A percentile compares a stretch with the other conserved stretches of the same genome.
phyloP scores from a whole-genome alignment of 1,284 basidiomycete genomes.

The Cutaneotrichosporon sp. region DNA sequence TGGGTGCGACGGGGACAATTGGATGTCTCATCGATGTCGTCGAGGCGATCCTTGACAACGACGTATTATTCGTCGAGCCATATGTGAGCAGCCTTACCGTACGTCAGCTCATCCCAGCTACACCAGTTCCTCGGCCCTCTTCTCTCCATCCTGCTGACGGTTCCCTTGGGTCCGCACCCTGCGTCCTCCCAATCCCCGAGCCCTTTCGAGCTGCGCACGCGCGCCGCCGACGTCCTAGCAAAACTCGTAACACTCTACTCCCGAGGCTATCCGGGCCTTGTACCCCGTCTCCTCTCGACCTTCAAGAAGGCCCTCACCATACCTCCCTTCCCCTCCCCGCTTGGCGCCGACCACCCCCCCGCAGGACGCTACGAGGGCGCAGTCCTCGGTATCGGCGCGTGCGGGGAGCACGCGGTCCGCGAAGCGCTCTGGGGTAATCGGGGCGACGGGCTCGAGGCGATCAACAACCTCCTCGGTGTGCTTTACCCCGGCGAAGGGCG shows the following conservation, averaged over 20 bases:
- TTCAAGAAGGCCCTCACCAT: conserved; percentile 69
- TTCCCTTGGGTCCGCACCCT: conserved; percentile 57
- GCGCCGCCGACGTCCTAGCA: conserved; percentile 75
- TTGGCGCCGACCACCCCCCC: conserved; percentile 34
- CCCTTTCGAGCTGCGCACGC: conserved; percentile 59
- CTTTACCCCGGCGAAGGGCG: conserved; percentile 32
- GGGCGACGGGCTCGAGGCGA: conserved; percentile 25
- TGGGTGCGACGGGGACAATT: conserved; percentile 60
- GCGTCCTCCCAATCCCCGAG: conserved; percentile 27
- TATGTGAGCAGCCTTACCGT: conserved; percentile 56
- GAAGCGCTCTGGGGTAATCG: conserved; percentile 57
- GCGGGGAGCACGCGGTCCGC: conserved; percentile 74
- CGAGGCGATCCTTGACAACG: conserved; percentile 74
- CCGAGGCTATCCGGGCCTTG: conserved; percentile 52
- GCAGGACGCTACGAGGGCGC: conserved; percentile 77
- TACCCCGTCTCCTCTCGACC: conserved; percentile 72
- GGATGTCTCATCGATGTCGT: conserved; percentile 77
- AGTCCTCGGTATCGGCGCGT: conserved; percentile 71
- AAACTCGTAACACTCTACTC: conserved; percentile 57
- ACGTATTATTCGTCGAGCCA: conserved; percentile 88
- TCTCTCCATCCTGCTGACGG: conserved; percentile 83
- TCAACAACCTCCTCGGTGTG: conserved; percentile 30
- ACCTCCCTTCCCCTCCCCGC: conserved; percentile 39
- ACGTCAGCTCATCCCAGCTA: conserved; percentile 58
- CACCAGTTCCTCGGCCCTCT: conserved; percentile 94